Evolutionary conservation across 192 early-diverging fungal genomes (phyloP).

Genomic region (Globomyces pollinis-pini): DNA sequence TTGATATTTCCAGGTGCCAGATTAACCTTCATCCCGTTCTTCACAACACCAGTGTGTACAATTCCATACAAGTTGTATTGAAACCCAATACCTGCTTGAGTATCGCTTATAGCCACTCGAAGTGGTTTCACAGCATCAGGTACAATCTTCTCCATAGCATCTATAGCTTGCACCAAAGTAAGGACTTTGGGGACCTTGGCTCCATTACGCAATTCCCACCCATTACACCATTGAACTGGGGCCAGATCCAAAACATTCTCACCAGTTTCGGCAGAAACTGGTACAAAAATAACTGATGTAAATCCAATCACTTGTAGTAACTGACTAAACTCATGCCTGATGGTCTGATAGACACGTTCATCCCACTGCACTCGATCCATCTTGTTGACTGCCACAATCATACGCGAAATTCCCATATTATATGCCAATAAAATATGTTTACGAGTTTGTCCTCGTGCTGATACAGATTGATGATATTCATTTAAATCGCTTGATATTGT

Average conservation of each 20-base stretch:
- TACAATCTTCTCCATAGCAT: background rate
- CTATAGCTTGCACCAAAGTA: background rate
- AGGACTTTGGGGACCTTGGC: background rate
- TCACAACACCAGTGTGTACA: too few species aligned
- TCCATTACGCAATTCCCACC: background rate
- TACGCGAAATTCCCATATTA: background rate
- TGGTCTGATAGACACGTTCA: background rate
- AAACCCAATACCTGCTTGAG: too few species aligned
- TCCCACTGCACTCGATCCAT: background rate
- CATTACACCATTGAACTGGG: background rate
- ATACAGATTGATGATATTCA: background rate
- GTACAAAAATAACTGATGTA: background rate
- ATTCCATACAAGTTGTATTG: too few species aligned
- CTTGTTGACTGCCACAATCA: background rate
- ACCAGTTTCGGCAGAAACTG: background rate
- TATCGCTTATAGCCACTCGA: background rate
- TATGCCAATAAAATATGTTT: background rate
- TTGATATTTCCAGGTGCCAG: too few species aligned
- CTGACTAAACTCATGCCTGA: background rate
- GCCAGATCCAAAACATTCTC: background rate
- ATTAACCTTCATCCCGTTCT: too few species aligned
- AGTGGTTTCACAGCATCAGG: background rate
- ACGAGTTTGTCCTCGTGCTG: background rate
- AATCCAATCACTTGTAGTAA: background rate
- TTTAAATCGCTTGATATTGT: background rate